Evolutionary conservation across 495 filamentous ascomycete genomes (phyloP), one percentile per base, ranked within the genome.

Genomic region (Staphylotrichum tortipilum): DNA sequence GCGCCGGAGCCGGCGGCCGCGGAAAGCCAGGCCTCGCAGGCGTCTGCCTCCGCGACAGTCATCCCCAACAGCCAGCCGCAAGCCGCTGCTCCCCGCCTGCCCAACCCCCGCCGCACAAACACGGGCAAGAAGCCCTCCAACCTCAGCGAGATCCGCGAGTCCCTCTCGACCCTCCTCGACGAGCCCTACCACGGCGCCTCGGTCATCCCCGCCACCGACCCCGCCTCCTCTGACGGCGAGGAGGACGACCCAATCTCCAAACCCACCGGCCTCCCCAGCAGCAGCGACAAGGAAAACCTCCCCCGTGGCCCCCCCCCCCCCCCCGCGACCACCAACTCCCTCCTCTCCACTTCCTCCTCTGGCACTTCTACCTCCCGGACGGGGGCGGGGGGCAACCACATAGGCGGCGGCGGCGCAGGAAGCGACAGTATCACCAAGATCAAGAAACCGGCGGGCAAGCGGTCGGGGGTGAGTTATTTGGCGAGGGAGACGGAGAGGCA

Each of bases 151-250:
- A 83, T 95, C 62, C 79, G 86, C 34, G 78, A 88, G 53, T 85
- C 85, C 0, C 67, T 94, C 1, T 89, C 85, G 31, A 85, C 84
- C 67, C 74, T 95, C 8, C 82, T 91, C 19, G 89, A 92, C 48
- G 83, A 86, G 45, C 75, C 79, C 14, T 59, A 45, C 14, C 48
- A 54, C 26, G 19, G 26, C 26, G 6, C 46, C 40, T 71, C 71
- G 14, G 60, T 77, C 44, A 68, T 76, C 41, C 67, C 68, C 7
- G 70, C 68, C 21, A 74, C 73, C 2, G 68, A 67, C 24, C 44
- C 58, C 42, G 69, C 55, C 47, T 77, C 66, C 6, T 71, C 69
- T 44, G 60, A 64, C 43, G 70, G 70, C 4, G 65, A 69, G 30
- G 60, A 66, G 10, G 67, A 73, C n/a, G 65, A 60, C 36, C 24